Base-by-base conservation (phyloP, 1,284 basidiomycete genomes). In the Pulveroboletus sp. region DNA sequence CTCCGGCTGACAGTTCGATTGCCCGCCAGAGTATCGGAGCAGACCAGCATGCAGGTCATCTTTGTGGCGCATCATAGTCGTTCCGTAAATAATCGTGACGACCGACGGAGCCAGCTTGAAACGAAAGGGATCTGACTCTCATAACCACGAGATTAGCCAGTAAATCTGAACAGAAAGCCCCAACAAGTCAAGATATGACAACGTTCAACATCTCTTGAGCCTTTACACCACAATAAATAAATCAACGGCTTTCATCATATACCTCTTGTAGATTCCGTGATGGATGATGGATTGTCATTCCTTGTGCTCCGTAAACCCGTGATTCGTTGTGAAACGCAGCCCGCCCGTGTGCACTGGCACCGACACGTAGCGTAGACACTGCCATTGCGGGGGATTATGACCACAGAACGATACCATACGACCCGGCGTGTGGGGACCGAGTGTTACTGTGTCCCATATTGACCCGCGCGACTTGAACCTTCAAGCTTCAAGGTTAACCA, bases 251-350 rank as follows among this genome's bases (percentile, higher is more conserved):
- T 19, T n/a, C 12, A n/a, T 10, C 21, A 26, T 7, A 51, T 51
- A 10, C 47, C 21, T 13, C 3, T 15, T 17, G 9, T 16, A 9
- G 11, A 7, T 19, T 21, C 64, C 61, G 56, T 73, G 66, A 56
- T 72, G 70, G 51, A 67, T 66, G 50, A 67, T 66, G 57, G 77
- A 82, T 62, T 77, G 68, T 61, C 82, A 79, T 63, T 82, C 82
- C n/a, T 79, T 78, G 61, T 80, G 82, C 63, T 82, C 80, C 59
- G 82, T 65, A 42, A 77, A 76, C 11, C 81, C 79, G 39, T 8
- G 76, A 73, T 44, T 75, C 78, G 58, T 79, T 82, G 63, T 80
- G 82, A 63, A 82, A 75, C n/a, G 70, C 72, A 47, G 68, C 72
- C 41, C 71, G 63, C n/a, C 72, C 71, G 43, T 71, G 74, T 71